Conservation (phyloP, 176 grass and related monocot species). For the Carex parvula region DNA sequence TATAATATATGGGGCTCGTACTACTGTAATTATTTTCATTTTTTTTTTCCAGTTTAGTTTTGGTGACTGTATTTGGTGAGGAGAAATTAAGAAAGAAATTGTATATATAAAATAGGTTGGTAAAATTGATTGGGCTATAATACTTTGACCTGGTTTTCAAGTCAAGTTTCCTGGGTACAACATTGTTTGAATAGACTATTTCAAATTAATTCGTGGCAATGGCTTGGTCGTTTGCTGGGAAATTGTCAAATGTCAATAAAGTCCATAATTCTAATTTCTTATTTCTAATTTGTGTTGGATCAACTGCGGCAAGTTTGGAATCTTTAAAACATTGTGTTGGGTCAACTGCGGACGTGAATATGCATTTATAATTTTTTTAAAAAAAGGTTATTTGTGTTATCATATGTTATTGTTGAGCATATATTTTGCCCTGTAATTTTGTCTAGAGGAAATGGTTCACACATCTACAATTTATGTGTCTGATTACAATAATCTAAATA, state of each 20-base stretch:
- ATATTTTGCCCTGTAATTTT: not conserved
- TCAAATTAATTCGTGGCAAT: not conserved
- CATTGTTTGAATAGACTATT: not conserved
- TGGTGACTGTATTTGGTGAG: too few relatives aligned
- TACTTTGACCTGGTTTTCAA: not conserved
- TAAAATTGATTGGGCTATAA: not conserved
- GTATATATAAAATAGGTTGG: not conserved
- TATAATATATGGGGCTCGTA: too few relatives aligned
- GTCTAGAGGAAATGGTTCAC: too few relatives aligned
- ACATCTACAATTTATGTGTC: not conserved
- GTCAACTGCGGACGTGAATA: not conserved
- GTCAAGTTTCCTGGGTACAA: not conserved
- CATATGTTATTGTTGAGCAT: not conserved
- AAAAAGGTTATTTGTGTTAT: too few relatives aligned
- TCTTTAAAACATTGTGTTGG: not conserved
- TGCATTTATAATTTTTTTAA: too few relatives aligned
- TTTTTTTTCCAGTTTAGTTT: too few relatives aligned
- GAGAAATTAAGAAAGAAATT: too few relatives aligned
- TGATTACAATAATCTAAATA: not conserved
- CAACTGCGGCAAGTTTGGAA: not conserved
- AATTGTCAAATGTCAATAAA: not conserved
- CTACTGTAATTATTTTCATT: too few relatives aligned
- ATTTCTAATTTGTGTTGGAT: not conserved
- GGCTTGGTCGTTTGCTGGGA: not conserved
- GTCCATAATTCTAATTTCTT: not conserved